Percentiles rank a stretch among this genome's conserved stretches.
These are phyloP conservation scores for Begonia fuchsioides DNA, from an alignment of 306 rosid genomes.

Conservation along the genomic window DNA sequence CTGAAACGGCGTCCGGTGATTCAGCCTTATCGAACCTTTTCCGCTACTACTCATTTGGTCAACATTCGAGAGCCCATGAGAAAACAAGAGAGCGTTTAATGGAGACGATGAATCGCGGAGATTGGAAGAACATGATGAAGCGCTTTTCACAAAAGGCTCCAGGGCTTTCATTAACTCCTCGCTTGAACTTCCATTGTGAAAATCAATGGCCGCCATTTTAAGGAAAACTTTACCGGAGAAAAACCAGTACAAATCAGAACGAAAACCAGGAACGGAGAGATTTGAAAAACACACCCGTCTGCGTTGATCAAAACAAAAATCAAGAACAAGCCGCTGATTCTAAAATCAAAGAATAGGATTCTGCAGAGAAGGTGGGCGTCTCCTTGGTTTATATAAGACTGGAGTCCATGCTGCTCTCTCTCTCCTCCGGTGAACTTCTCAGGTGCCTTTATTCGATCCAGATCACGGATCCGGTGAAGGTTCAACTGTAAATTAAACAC, in stretches of 20 bases:
- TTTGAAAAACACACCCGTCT: conserved; percentile 19
- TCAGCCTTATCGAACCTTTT: conserved; percentile 41
- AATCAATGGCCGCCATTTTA: conserved; percentile 22
- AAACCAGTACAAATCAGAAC: background rate
- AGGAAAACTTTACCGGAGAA: background rate
- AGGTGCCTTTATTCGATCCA: conserved; percentile 15
- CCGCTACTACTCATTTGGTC: conserved; percentile 16
- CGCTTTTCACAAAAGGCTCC: conserved; percentile 53
- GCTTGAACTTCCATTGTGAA: conserved; percentile 18
- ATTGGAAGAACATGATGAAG: conserved; percentile 16
- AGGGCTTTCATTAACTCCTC: conserved; percentile 73
- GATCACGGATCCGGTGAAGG: background rate
- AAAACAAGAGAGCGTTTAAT: conserved; percentile 20
- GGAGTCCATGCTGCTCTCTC: background rate
- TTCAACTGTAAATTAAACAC: too few species aligned
- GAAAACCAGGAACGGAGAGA: conserved; percentile 9
- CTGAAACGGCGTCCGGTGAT: conserved; percentile 61
- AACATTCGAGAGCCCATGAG: conserved; percentile 16
- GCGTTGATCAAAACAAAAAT: background rate
- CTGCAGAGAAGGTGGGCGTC: background rate
- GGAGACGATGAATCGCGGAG: conserved; percentile 14
- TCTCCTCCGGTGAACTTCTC: conserved; percentile 21
- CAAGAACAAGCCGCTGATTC: background rate
- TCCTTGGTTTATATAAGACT: conserved; percentile 21
- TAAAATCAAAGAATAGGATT: conserved; percentile 19